Evolutionary conservation across 176 grass and related monocot species (phyloP).

Genomic region (Avena eriantha): DNA sequence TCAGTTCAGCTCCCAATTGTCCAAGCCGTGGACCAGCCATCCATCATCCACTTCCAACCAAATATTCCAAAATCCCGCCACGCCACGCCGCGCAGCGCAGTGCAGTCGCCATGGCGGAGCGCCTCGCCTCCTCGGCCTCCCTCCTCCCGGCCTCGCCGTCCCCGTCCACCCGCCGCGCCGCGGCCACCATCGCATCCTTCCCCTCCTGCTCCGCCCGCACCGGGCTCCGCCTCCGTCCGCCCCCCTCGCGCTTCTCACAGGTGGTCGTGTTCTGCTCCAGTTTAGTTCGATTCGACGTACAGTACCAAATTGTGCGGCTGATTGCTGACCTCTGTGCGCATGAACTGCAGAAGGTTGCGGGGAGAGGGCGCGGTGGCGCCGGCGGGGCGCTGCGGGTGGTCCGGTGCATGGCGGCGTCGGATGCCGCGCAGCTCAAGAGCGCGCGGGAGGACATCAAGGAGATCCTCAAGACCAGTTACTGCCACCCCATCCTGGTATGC

Average conservation of each 20-base stretch:
- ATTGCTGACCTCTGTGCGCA: neutral
- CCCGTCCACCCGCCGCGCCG: conserved; percentile 17
- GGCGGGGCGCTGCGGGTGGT: conserved; percentile 44
- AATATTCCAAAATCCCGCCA: conserved; percentile 11
- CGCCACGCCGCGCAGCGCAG: neutral
- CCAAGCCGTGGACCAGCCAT: neutral
- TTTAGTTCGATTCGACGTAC: neutral
- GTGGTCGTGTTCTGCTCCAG: conserved; percentile 4
- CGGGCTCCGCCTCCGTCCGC: conserved; percentile 36
- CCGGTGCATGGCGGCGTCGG: conserved; percentile 68
- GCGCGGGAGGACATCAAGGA: conserved; percentile 89
- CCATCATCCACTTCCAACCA: conserved; percentile 6
- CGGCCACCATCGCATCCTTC: conserved; percentile 28
- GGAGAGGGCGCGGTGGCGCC: conserved; percentile 10
- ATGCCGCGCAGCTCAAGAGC: conserved; percentile 74
- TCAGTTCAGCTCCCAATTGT: neutral
- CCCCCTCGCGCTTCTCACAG: conserved; percentile 13
- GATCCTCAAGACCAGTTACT: conserved; percentile 68
- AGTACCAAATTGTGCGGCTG: neutral
- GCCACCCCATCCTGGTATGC: conserved; percentile 86
- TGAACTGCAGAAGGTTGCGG: conserved; percentile 20
- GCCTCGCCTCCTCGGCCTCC: conserved; percentile 48
- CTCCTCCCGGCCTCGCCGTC: conserved; percentile 43
- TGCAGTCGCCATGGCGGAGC: conserved; percentile 48
- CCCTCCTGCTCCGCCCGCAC: conserved; percentile 38